Evolutionary conservation across 2,329 filamentous ascomycete species (phyloP).

Genomic region (Verticillium albo-atrum): DNA sequence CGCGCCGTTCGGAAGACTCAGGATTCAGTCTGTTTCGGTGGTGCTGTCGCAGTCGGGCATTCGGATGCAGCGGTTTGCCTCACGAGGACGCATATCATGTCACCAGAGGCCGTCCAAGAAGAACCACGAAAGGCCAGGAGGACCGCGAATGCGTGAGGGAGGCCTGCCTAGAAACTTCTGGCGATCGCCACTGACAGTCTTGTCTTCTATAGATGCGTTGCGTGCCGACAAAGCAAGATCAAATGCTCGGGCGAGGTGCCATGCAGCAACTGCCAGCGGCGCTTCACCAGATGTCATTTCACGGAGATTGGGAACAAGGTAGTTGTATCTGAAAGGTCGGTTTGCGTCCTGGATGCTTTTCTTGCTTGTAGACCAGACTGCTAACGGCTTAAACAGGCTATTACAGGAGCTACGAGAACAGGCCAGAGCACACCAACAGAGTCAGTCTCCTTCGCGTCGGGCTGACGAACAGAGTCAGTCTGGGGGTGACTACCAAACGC

Average conservation of each 20-base stretch:
- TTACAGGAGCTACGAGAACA: conserved; percentile 6
- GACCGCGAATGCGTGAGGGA: not conserved
- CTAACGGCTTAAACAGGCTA: not conserved
- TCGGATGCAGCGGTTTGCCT: not conserved
- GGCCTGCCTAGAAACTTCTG: not conserved
- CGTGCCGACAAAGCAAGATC: conserved; percentile 27
- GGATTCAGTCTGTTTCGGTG: not conserved
- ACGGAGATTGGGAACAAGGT: conserved; percentile 13
- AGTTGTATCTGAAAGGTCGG: conserved; percentile 9
- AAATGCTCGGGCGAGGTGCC: conserved; percentile 27
- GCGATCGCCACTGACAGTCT: not conserved
- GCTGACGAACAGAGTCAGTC: not conserved
- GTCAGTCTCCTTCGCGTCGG: not conserved
- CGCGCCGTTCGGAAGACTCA: not conserved
- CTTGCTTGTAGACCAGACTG: not conserved
- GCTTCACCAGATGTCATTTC: conserved; percentile 25
- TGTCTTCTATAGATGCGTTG: conserved; percentile 3
- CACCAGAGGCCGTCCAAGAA: not conserved
- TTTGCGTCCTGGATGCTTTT: not conserved
- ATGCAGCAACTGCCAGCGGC: conserved; percentile 25
- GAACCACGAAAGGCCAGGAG: not conserved
- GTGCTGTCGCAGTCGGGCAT: not conserved
- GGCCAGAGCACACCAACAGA: conserved; percentile 4
- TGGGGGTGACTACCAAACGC: not conserved
- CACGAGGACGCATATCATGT: not conserved